Evolutionary conservation across 768 basidiomycete species (phyloP), one percentile per base, ranked within the genome.

Genomic region (Phylloporus scabripes): DNA sequence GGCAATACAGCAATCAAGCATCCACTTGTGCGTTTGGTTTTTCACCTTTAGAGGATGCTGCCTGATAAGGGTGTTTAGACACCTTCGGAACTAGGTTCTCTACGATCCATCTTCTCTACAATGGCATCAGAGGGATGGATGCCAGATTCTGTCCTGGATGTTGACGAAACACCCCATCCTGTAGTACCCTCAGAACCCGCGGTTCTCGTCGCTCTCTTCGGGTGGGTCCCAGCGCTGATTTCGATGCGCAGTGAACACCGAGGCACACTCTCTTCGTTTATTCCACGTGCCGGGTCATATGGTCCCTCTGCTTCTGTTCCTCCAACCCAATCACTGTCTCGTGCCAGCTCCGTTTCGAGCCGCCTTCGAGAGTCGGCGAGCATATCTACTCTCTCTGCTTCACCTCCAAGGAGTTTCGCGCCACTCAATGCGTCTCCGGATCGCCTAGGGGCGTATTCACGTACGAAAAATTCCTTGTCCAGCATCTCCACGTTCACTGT

Each of bases 1-100:
- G 63, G 75, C 44, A 73, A 74, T 42, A 70, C 89, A 12, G 65
- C 74, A 38, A 73, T 86, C 45, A 82, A 79, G 58, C 88, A 92
- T 56, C 88, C 90, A 32, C 69, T 92, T 46, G 89, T 91, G 62
- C 36, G 79, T 66, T 11, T 11, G 0, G 7, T 31, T 14, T 34
- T 42, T 50, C 31, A 43, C 38, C 28, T 37, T 21, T 51, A 48
- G 15, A 20, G 42, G 29, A 40, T 18, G 3, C 12, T 18, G 42
- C 28, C 44, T 68, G 29, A 56, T 51, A 24, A 42, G n/a, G 23
- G 39, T 38, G 20, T 42, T 39, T 54, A 91, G 87, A 79, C 78
- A 1, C 56, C 75, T 18, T 74, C 68, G 0, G 85, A 90, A 59
- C 64, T 84, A 2, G 72, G 72, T 32, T 73, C 77, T 7, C 61